A percentile compares a stretch with the other conserved stretches of the same genome.
Evolutionary conservation across 2,329 filamentous ascomycete genomes (phyloP).

Genomic region (Rasamsonia emersonii): DNA sequence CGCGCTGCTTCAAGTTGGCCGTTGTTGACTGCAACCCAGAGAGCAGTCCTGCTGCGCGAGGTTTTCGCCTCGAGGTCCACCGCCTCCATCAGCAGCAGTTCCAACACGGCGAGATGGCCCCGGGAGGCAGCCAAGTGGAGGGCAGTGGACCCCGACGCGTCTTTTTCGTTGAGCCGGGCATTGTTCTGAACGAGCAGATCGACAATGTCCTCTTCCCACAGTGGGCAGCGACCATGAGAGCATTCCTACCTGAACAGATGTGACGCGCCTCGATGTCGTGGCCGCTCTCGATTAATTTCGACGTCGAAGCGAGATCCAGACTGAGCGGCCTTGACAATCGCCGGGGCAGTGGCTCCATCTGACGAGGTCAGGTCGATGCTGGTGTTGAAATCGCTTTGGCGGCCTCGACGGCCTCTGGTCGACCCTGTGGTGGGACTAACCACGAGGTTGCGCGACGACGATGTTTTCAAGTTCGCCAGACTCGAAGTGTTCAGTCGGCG

Average conservation of each 20-base stretch:
- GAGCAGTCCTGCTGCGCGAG: conserved; percentile 23
- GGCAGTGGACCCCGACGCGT: conserved; percentile 22
- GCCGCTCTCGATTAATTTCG: conserved; percentile 23
- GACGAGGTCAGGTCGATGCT: conserved; percentile 28
- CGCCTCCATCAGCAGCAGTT: conserved; percentile 19
- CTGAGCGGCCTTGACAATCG: conserved; percentile 29
- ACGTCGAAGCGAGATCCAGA: conserved; percentile 25
- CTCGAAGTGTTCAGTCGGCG: conserved; percentile 11
- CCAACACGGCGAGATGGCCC: conserved; percentile 21
- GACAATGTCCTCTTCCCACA: conserved; percentile 30
- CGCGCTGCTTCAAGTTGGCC: conserved; percentile 25
- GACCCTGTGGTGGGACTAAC: conserved; percentile 9
- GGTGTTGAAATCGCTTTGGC: conserved; percentile 19
- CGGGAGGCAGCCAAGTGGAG: conserved; percentile 25
- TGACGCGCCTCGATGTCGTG: conserved; percentile 24
- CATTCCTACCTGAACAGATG: conserved; percentile 23
- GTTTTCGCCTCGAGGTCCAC: conserved; percentile 23
- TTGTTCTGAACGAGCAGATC: conserved; percentile 23
- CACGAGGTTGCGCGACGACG: conserved; percentile 7
- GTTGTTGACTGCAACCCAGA: conserved; percentile 27
- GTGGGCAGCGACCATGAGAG: conserved; percentile 31
- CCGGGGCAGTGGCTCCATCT: conserved; percentile 21
- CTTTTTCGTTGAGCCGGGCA: conserved; percentile 21
- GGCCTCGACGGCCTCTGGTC: conserved; percentile 13
- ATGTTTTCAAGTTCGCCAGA: conserved; percentile 8